phyloP scores from a whole-genome alignment of 345 rosid species.

The Rhodomyrtus tomentosa region DNA sequence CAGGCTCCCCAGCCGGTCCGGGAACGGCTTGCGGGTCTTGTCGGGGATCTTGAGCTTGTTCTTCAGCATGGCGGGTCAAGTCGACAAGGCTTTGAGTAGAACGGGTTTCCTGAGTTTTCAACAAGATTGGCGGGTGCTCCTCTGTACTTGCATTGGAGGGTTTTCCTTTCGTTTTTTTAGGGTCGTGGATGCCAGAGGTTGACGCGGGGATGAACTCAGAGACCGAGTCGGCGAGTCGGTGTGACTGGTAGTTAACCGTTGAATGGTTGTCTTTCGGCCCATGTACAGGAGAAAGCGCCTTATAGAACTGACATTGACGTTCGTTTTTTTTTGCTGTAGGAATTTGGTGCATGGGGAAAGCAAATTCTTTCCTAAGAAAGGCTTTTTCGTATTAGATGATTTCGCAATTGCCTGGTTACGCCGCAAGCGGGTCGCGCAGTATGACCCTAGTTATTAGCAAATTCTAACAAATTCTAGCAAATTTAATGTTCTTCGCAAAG shows the following conservation, averaged over 20 bases:
- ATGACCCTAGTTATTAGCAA: too few relatives aligned
- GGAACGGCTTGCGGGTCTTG: constrained; percentile 24
- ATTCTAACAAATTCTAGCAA: too few relatives aligned
- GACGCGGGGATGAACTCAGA: neutral
- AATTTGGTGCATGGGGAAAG: too few relatives aligned
- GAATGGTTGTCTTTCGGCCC: neutral
- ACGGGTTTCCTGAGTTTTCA: neutral
- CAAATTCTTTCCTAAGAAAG: too few relatives aligned
- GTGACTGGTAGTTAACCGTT: constrained; percentile 7
- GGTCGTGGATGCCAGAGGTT: neutral
- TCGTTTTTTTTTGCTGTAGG: too few relatives aligned
- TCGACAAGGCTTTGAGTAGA: neutral
- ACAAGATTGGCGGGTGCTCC: neutral
- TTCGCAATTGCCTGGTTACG: too few relatives aligned
- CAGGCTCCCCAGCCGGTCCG: constrained; percentile 44
- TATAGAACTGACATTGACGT: too few relatives aligned
- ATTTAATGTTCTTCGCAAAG: too few relatives aligned
- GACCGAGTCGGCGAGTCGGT: neutral
- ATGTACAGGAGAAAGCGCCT: too few relatives aligned
- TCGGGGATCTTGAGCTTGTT: constrained; percentile 43
- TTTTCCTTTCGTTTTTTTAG: neutral
- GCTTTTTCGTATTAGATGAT: too few relatives aligned
- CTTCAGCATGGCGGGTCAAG: constrained; percentile 23
- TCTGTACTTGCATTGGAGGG: neutral
- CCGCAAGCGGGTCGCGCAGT: too few relatives aligned